These are phyloP conservation scores for Globisporangium spiculum DNA, from an alignment of 352 stramenopile species.

Conservation along the genomic window DNA sequence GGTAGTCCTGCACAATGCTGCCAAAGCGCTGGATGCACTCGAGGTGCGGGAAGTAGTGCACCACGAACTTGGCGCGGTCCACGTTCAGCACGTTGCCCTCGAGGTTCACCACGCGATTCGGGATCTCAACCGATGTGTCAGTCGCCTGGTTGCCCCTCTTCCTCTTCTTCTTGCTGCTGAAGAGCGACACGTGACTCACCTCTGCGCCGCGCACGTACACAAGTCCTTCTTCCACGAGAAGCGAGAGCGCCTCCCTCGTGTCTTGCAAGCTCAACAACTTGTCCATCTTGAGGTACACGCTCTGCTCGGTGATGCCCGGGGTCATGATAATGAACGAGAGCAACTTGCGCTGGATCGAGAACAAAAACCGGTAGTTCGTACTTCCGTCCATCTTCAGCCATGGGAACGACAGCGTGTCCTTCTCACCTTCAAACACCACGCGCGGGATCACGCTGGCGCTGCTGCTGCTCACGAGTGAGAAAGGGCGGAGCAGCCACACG, in stretches of 20 bases:
- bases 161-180: conserved; percentile 20
- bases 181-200: conserved; percentile 23
- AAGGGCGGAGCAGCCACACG: conserved; percentile 66
- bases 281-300: conserved; percentile 49
- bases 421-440: conserved; percentile 72
- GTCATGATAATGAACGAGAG: conserved; percentile 48
- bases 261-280: conserved; percentile 69
- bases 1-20: conserved; percentile 70
- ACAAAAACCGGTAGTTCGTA: conserved; percentile 72
- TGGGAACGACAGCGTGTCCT: conserved; percentile 71
- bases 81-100: conserved; percentile 41
- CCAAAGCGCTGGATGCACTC: conserved; percentile 82
- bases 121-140: not conserved
- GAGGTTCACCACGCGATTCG: conserved; percentile 34
- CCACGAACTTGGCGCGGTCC: conserved; percentile 40
- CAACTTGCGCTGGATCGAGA: conserved; percentile 75
- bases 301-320: conserved; percentile 63
- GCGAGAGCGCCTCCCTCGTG: conserved; percentile 59
- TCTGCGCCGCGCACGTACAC: conserved; percentile 54
- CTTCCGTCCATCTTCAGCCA: conserved; percentile 84
- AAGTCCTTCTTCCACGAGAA: conserved; percentile 71
- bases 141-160: conserved; percentile 5
- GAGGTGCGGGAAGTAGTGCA: conserved; percentile 78
- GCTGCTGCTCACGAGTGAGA: conserved; percentile 41
- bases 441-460: conserved; percentile 17